Base-by-base conservation (phyloP, 2,329 filamentous ascomycete species). In the Botrytis sinoallii region DNA sequence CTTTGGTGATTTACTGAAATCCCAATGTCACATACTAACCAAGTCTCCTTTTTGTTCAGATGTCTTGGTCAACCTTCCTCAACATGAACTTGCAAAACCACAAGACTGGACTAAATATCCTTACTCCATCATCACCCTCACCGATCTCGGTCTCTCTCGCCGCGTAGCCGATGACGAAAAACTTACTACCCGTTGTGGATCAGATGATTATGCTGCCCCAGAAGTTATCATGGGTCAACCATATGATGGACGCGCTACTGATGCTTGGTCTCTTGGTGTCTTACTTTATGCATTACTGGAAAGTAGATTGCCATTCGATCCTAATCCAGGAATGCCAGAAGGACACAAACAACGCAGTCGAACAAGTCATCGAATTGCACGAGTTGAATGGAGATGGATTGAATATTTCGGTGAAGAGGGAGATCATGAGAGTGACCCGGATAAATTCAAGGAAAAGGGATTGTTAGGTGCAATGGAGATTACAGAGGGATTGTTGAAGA, bases 301-400 rank as follows among this genome's bases (percentile, higher is more conserved):
- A 83, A 92, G 92, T n/a, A 88, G 95, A 42, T 84, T 99, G 29
- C 96, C 96, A 0, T 99, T 99, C 78, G 96, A 99, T 81, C 93
- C 94, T 0, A 89, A 93, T 8, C 95, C 95, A 0, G 92, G 92
- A 25, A 92, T 93, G 78, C 92, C 90, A 66, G 93, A 94, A 78
- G 89, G 89, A 40, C 88, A 91, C 76, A 90, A 92, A 78, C 91
- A 93, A 88, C 86, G 92, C 78, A 95, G 92, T 78, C 87, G 93
- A 72, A 95, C 93, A 0, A 95, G 92, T 70, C 96, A 99, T 81
- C 91, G 95, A n/a, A 98, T 99, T 75, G 96, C 96, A 2, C 88
- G 96, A 52, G 93, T 95, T 69, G 96, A 99, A 81, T 99, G 96
- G 96, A 90, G 92, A 66, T 99, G 96, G 96, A 90, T 94, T 75